These are phyloP conservation scores for Quercus aquifolioides DNA, from an alignment of 306 rosid genomes.

Conservation along the genomic window DNA sequence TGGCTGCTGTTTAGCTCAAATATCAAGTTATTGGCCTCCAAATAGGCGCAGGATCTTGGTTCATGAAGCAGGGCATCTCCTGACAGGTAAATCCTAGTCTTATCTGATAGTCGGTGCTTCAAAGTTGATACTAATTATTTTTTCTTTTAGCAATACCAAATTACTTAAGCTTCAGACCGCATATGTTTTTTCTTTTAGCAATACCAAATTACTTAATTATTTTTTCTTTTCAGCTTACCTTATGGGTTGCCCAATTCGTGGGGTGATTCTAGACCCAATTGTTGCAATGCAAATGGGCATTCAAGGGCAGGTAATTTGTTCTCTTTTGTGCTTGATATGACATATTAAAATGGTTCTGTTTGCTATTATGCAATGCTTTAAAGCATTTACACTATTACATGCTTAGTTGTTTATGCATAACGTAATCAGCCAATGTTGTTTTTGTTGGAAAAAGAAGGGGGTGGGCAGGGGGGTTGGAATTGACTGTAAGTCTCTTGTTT, in stretches of 20 bases:
- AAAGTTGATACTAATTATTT: neutral
- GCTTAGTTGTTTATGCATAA: neutral
- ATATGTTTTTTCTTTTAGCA: neutral
- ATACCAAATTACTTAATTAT: too few species aligned
- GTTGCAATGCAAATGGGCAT: conserved; percentile 97
- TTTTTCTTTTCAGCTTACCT: conserved; percentile 56
- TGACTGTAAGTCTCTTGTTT: too few species aligned
- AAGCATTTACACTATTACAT: neutral
- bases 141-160: neutral
- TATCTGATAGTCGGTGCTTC: neutral
- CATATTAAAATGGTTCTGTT: neutral
- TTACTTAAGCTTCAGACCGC: neutral
- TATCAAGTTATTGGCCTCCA: conserved; percentile 98
- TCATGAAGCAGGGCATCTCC: conserved; percentile 96
- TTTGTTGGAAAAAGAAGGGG: too few species aligned
- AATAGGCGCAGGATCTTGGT: conserved; percentile 71
- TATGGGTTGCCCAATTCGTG: conserved; percentile 95
- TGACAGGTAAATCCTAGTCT: conserved; percentile 46
- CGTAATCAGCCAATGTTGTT: neutral
- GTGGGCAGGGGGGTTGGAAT: too few species aligned
- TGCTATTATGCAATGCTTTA: conserved; percentile 1
- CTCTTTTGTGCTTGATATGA: conserved; percentile 16
- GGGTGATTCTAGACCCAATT: conserved; percentile 90
- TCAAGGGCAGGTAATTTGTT: conserved; percentile 81
- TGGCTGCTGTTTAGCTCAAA: conserved; percentile 89